Percentiles rank a stretch among this genome's conserved stretches.
phyloP scores from a whole-genome alignment of 306 rosid genomes.

The Albizia julibrissin region DNA sequence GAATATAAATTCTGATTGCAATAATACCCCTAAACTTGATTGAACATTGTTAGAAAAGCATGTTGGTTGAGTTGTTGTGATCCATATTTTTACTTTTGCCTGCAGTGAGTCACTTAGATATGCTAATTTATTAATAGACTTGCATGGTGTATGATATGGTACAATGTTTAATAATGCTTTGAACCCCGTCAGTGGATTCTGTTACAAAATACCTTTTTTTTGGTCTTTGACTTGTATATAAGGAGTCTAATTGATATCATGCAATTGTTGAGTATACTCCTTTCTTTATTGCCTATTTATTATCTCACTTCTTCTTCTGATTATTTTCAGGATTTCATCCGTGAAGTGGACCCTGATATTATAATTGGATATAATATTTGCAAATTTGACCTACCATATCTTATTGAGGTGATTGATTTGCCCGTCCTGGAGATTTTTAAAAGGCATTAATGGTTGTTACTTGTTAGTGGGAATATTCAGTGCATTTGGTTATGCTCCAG shows the following conservation, averaged over 20 bases:
- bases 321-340: conserved; percentile 72
- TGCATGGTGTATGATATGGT: background rate
- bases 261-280: conserved; percentile 20
- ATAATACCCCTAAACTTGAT: conserved; percentile 1
- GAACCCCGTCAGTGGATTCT: conserved; percentile 1
- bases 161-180: conserved; percentile 17
- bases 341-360: conserved; percentile 91
- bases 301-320: background rate
- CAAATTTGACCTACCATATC: conserved; percentile 97
- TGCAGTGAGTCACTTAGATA: background rate
- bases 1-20: conserved; percentile 4
- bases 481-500: conserved; percentile 19
- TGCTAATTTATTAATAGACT: conserved; percentile 7
- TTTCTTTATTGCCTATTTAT: conserved; percentile 11
- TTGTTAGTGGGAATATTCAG: conserved; percentile 15
- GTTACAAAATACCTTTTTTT: conserved; percentile 15
- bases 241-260: conserved; percentile 24
- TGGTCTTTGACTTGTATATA: conserved; percentile 4
- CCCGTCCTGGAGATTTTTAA: conserved; percentile 18
- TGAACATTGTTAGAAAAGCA: background rate
- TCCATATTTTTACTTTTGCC: background rate
- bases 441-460: conserved; percentile 12
- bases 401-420: conserved; percentile 66
- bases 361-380: conserved; percentile 98
- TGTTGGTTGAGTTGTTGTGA: background rate